A percentile compares a stretch with the other conserved stretches of the same genome.
These are phyloP conservation scores for Encephalitozoon cuniculi DNA, from an alignment of 371 early-diverging fungal species.

Conservation along the genomic window DNA sequence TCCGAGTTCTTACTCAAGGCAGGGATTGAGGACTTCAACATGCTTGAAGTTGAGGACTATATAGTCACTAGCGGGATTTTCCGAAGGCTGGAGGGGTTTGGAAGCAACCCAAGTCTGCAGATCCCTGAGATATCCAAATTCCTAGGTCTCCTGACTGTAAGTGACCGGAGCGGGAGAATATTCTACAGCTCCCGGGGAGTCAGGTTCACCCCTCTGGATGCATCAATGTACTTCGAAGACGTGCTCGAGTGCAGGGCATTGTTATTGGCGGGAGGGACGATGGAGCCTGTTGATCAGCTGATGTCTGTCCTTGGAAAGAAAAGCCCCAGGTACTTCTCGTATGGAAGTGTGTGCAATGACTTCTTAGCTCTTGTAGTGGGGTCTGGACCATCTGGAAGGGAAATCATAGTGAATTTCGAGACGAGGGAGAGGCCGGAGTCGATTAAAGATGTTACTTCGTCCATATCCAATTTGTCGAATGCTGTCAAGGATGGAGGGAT, in stretches of 20 bases:
- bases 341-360: neutral
- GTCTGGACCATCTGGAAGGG: slow-evolving; percentile 64
- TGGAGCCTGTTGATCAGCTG: slow-evolving; percentile 67
- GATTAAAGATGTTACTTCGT: slow-evolving; percentile 23
- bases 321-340: slow-evolving; percentile 11
- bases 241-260: slow-evolving; percentile 73
- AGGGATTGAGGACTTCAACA: slow-evolving; percentile 47
- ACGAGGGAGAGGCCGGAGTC: slow-evolving; percentile 60
- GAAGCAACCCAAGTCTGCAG: neutral
- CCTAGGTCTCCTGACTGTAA: slow-evolving; percentile 43
- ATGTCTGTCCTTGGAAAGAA: slow-evolving; percentile 17
- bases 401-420: slow-evolving; percentile 68
- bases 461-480: slow-evolving; percentile 29
- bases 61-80: neutral
- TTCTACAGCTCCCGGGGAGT: slow-evolving; percentile 25
- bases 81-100: slow-evolving; percentile 34
- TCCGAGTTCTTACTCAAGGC: slow-evolving; percentile 50
- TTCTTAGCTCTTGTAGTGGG: slow-evolving; percentile 65
- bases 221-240: slow-evolving; percentile 70
- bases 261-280: slow-evolving; percentile 84
- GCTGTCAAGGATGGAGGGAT: slow-evolving; percentile 51
- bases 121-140: slow-evolving; percentile 45
- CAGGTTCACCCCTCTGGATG: slow-evolving; percentile 69
- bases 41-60: slow-evolving; percentile 54
- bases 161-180: slow-evolving; percentile 44